phyloP scores from a whole-genome alignment of 768 basidiomycete genomes.

The Exidia glandulosa region DNA sequence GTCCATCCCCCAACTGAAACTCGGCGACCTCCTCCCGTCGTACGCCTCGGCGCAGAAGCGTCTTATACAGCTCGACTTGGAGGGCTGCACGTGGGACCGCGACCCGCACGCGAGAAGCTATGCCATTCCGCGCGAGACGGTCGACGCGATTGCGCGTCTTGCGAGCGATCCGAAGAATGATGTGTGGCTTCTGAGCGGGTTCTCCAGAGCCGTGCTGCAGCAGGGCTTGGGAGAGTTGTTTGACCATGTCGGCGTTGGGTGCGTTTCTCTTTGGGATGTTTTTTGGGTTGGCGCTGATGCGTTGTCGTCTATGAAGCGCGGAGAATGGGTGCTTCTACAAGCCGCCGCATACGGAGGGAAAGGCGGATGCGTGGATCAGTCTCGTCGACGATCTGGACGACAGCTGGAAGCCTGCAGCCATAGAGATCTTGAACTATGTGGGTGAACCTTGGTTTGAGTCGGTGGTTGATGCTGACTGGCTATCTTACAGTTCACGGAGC shows the following conservation, averaged over 20 bases:
- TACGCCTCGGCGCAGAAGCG: slow-evolving; percentile 57
- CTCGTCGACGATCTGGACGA: slow-evolving; percentile 72
- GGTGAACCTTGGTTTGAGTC: slow-evolving; percentile 21
- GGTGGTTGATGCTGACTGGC: not conserved
- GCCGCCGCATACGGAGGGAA: slow-evolving; percentile 25
- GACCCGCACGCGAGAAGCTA: slow-evolving; percentile 4
- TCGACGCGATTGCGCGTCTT: slow-evolving; percentile 45
- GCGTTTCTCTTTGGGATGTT: slow-evolving; percentile 26
- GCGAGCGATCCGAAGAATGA: slow-evolving; percentile 57
- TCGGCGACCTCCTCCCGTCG: slow-evolving; percentile 46
- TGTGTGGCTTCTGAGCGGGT: slow-evolving; percentile 73
- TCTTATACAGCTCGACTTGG: slow-evolving; percentile 65
- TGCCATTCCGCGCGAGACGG: slow-evolving; percentile 18
- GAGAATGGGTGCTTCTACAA: slow-evolving; percentile 86
- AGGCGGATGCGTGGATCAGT: slow-evolving; percentile 52
- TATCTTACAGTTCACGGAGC: slow-evolving; percentile 70
- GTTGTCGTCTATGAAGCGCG: slow-evolving; percentile 32
- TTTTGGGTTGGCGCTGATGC: not conserved
- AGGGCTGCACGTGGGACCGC: slow-evolving; percentile 62
- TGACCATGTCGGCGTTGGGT: slow-evolving; percentile 69
- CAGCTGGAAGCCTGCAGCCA: slow-evolving; percentile 68
- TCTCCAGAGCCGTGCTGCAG: slow-evolving; percentile 51
- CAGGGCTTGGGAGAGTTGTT: slow-evolving; percentile 49
- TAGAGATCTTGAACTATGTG: slow-evolving; percentile 79
- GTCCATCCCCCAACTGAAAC: slow-evolving; percentile 30